These are phyloP conservation scores for Akanthomyces lecanii DNA, from an alignment of 2,329 filamentous ascomycete species.

Conservation along the genomic window DNA sequence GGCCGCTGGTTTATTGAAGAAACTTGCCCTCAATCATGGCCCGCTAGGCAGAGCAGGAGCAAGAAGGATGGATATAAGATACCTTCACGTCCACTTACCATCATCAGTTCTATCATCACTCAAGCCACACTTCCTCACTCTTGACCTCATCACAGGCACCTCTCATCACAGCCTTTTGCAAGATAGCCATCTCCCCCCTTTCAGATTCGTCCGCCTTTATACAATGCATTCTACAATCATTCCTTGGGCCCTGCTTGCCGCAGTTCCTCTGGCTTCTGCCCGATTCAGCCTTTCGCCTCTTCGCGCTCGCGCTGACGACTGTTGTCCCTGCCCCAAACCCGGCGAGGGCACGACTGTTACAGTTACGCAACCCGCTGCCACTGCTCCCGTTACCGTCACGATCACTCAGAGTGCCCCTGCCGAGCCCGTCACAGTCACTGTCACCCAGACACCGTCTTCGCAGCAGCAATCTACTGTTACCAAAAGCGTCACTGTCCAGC, in stretches of 20 bases:
- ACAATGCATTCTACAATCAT: slow-evolving; percentile 23
- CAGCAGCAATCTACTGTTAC: slow-evolving; percentile 19
- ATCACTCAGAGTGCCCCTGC: slow-evolving; percentile 4
- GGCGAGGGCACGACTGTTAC: slow-evolving; percentile 20
- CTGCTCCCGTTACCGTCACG: slow-evolving; percentile 12
- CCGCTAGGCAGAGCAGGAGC: neutral
- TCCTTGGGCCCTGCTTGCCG: slow-evolving; percentile 26
- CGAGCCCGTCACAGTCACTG: slow-evolving; percentile 23
- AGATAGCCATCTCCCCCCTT: neutral
- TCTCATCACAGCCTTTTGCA: neutral
- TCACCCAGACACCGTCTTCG: slow-evolving; percentile 16
- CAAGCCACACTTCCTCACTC: neutral
- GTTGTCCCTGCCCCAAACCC: slow-evolving; percentile 28
- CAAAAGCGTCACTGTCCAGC: slow-evolving; percentile 19
- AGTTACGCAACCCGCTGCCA: slow-evolving; percentile 21
- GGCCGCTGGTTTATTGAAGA: slow-evolving; percentile 1
- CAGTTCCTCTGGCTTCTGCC: slow-evolving; percentile 26
- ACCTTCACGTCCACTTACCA: neutral
- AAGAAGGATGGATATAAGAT: neutral
- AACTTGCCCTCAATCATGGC: neutral
- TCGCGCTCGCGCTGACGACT: slow-evolving; percentile 24
- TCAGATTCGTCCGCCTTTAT: slow-evolving; percentile 19
- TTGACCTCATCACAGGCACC: neutral
- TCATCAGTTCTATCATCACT: neutral
- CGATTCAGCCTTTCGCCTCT: slow-evolving; percentile 22